Percentiles rank a stretch among this genome's conserved stretches.
phyloP scores from a whole-genome alignment of 345 rosid genomes.

The Mercurialis annua region DNA sequence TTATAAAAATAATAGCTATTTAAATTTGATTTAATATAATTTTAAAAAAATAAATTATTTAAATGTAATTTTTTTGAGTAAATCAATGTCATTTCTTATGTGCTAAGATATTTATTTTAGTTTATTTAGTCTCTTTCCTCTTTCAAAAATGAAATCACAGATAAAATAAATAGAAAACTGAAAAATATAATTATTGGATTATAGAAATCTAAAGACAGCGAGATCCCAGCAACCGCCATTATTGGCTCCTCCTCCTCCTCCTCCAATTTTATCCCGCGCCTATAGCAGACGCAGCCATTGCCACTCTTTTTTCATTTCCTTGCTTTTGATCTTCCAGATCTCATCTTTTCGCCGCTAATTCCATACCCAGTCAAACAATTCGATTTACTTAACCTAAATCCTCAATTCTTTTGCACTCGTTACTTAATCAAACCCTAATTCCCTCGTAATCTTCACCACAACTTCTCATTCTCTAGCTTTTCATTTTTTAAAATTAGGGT shows the following conservation, averaged over 20 bases:
- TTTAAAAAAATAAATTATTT: too few species aligned
- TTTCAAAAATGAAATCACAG: too few species aligned
- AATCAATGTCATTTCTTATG: too few species aligned
- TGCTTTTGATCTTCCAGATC: neutral
- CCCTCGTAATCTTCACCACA: neutral
- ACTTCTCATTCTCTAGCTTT: neutral
- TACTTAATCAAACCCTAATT: neutral
- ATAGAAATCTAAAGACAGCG: constrained; percentile 9
- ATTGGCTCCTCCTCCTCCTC: constrained; percentile 7
- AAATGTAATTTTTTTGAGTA: too few species aligned
- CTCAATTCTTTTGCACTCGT: neutral
- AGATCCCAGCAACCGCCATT: neutral
- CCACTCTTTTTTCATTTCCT: neutral
- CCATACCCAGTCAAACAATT: neutral
- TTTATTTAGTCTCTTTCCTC: too few species aligned
- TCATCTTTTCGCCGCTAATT: neutral
- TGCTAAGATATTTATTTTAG: too few species aligned
- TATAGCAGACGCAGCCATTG: neutral
- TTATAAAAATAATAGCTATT: too few species aligned
- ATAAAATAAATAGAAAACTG: too few species aligned
- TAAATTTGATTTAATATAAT: too few species aligned
- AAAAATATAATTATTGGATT: neutral
- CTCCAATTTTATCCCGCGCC: neutral
- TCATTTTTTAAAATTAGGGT: constrained; percentile 12
- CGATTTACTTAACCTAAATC: neutral